Conservation (phyloP, 75 land plant species). For the Pinus taeda region DNA sequence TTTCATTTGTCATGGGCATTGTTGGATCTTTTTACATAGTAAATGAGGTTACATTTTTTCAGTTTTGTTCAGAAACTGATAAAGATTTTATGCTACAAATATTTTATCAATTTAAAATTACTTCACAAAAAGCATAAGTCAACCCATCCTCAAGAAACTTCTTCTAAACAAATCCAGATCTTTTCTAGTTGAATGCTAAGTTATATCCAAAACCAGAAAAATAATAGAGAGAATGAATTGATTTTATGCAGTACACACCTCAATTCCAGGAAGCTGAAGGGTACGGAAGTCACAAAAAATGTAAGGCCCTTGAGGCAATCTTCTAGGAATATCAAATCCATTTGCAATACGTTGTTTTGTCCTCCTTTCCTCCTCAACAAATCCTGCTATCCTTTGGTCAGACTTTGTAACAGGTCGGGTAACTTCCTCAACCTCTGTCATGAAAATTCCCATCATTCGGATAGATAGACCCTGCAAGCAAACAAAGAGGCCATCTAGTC, state of each 20-base stretch:
- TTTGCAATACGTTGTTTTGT: constrained; percentile 29
- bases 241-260: constrained; percentile 38
- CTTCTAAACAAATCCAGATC: too few relatives aligned
- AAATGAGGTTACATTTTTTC: too few relatives aligned
- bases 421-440: constrained; percentile 64
- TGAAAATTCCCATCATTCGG: constrained; percentile 77
- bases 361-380: constrained; percentile 78
- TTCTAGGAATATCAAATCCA: constrained; percentile 13
- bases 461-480: constrained; percentile 51
- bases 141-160: too few relatives aligned
- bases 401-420: constrained; percentile 28
- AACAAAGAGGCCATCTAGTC: neutral
- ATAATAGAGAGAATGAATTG: too few relatives aligned
- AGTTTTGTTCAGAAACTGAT: too few relatives aligned
- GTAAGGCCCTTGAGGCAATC: constrained; percentile 75
- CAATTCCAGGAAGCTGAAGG: constrained; percentile 71
- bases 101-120: too few relatives aligned
- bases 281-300: constrained; percentile 75
- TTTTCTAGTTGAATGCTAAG: neutral
- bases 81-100: too few relatives aligned
- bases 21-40: too few relatives aligned
- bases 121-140: too few relatives aligned
- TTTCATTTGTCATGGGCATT: too few relatives aligned
- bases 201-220: too few relatives aligned
- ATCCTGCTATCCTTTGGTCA: constrained; percentile 68